Percentiles rank a stretch among this genome's conserved stretches.
phyloP scores from a whole-genome alignment of 192 early-diverging fungal species.

The Chytriomyces hyalinus region DNA sequence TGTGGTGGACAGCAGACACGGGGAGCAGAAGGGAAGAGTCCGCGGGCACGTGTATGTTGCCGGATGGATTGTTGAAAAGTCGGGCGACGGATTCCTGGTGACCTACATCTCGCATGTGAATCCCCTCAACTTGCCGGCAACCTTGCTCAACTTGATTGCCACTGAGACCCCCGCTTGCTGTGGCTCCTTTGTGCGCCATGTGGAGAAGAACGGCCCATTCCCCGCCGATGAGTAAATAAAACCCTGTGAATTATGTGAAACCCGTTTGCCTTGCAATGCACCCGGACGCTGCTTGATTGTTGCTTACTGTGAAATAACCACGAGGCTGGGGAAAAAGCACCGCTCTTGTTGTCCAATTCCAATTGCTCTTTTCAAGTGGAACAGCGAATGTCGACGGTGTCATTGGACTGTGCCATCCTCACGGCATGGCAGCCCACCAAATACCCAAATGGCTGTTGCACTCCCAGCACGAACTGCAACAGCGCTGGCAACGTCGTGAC shows the following conservation, averaged over 20 bases:
- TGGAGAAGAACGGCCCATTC: conserved; percentile 25
- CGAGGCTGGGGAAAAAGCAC: too few relatives aligned
- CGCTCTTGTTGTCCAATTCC: too few relatives aligned
- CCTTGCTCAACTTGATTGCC: conserved; percentile 15
- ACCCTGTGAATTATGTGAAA: background rate
- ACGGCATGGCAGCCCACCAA: too few relatives aligned
- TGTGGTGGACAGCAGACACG: conserved; percentile 1
- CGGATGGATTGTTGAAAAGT: conserved; percentile 31
- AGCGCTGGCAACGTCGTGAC: too few relatives aligned
- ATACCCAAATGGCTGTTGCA: too few relatives aligned
- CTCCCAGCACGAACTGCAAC: too few relatives aligned
- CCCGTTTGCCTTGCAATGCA: too few relatives aligned
- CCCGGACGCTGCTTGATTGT: too few relatives aligned
- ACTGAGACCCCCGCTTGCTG: conserved; percentile 23
- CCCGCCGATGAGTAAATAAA: background rate
- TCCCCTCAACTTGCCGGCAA: conserved; percentile 5
- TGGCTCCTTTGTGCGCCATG: conserved; percentile 8
- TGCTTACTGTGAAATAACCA: too few relatives aligned
- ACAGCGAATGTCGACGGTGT: too few relatives aligned
- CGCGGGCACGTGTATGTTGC: conserved; percentile 19
- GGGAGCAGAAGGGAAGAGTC: conserved; percentile 15
- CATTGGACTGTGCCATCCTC: too few relatives aligned
- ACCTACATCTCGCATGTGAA: conserved; percentile 28
- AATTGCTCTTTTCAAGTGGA: too few relatives aligned
- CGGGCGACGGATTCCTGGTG: background rate